phyloP scores from a whole-genome alignment of 1,284 basidiomycete genomes.

The Malassezia pachydermatis region DNA sequence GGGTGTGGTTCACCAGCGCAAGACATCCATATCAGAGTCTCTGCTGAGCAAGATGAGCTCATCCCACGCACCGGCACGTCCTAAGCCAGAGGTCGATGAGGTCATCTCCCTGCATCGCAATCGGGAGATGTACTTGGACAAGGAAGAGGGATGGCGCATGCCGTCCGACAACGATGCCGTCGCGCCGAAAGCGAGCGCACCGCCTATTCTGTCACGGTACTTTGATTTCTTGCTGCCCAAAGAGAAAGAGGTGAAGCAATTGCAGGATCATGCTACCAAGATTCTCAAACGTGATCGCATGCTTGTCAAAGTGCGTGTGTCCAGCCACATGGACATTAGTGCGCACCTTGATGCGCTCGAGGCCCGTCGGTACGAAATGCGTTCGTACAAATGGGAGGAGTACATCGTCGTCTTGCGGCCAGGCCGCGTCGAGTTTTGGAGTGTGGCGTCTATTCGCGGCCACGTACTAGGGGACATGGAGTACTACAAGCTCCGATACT shows the following conservation, averaged over 20 bases:
- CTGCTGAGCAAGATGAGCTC: too few relatives aligned
- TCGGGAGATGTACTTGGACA: too few relatives aligned
- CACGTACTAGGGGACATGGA: constrained; percentile 24
- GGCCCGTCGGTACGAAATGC: constrained; percentile 53
- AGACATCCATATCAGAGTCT: too few relatives aligned
- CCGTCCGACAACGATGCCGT: too few relatives aligned
- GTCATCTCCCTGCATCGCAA: too few relatives aligned
- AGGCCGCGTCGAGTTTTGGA: constrained; percentile 64
- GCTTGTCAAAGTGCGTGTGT: constrained; percentile 64
- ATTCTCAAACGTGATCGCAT: constrained; percentile 62
- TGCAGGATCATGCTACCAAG: too few relatives aligned
- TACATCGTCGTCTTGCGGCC: constrained; percentile 69
- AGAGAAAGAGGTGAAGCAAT: constrained; percentile 24
- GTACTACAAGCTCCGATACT: constrained; percentile 56
- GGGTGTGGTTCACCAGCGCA: too few relatives aligned
- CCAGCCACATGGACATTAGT: constrained; percentile 54
- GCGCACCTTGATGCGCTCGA: constrained; percentile 60
- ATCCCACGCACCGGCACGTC: too few relatives aligned
- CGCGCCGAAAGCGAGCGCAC: too few relatives aligned
- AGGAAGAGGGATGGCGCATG: too few relatives aligned
- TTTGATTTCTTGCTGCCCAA: constrained; percentile 22
- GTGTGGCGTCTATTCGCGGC: constrained; percentile 53
- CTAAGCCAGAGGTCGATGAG: too few relatives aligned
- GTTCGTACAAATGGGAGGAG: constrained; percentile 64
- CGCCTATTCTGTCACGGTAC: too few relatives aligned